Base-by-base conservation (phyloP, 257 asterid species). In the Solanum arcanum region DNA sequence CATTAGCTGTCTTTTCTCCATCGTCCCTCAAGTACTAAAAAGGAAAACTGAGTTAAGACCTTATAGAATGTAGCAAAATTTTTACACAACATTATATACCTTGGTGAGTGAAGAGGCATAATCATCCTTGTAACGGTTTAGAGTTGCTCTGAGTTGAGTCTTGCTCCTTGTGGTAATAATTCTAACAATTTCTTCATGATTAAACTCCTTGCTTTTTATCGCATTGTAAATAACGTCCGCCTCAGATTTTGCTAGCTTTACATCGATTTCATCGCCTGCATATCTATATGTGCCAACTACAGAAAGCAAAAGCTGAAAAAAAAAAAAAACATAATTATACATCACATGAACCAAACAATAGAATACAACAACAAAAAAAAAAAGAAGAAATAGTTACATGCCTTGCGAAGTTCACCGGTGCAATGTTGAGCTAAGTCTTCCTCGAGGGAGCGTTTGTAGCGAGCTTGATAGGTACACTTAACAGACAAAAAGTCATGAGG, bases 101-200 rank as follows among this genome's bases (percentile, higher is more conserved):
- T 95, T 96, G 41, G 98, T 94, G 86, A 96, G 89, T 52, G 98
- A 93, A 44, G 91, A 29, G 86, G 92, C 95, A 84, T 91, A 90
- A 27, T 90, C 92, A 88, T 94, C 97, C 86, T 93, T 95, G 88
- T 91, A 95, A 85, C 87, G 90, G 86, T 96, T 93, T 23, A 95
- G 41, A 86, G 97, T 93, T 18, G 98, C 97, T 18, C 90, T 29
- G 78, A 95, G 88, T 87, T 96, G 99, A 31, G 94, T 88, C 87
- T 92, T 94, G 94, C 95, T 95, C 86, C 99, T 91, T 31, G 99
- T 96, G 42, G 92, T 90, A 41, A 96, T 70, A 82, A 96, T 91
- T 78, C 99, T 87, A 6, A 93, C 68, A n/a, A 92, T 88, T 72
- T 96, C 98, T 44, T 94, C 99, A 80, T 94, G 89, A 68, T 85